phyloP scores from a whole-genome alignment of 768 basidiomycete genomes.

The Pilatotrama ljubarskyi region DNA sequence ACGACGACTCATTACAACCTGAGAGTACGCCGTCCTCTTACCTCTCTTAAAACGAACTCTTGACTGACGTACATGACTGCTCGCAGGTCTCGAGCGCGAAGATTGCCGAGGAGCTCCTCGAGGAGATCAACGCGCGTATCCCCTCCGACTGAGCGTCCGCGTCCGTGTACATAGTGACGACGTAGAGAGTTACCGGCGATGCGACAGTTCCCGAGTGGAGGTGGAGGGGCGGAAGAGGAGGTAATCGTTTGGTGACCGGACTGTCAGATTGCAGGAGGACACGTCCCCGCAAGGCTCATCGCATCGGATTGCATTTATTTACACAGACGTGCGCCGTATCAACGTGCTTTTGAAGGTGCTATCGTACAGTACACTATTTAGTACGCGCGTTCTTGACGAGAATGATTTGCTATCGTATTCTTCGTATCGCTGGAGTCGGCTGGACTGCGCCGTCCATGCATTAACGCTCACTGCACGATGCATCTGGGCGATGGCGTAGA shows the following conservation, averaged over 20 bases:
- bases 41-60: background rate
- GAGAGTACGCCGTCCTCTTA: slow-evolving; percentile 53
- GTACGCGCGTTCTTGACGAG: background rate
- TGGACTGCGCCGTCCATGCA: no score
- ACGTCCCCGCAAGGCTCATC: background rate
- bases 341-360: background rate
- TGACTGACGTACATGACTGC: background rate
- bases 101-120: slow-evolving; percentile 67
- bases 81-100: slow-evolving; percentile 65
- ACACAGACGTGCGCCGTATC: background rate
- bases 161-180: background rate
- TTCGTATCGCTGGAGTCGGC: no score
- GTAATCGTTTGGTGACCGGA: background rate
- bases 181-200: background rate
- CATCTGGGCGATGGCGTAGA: no score
- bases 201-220: background rate
- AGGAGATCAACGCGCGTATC: slow-evolving; percentile 49
- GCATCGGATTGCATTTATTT: no score
- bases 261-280: background rate
- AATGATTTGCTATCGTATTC: background rate
- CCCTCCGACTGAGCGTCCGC: slow-evolving; percentile 26
- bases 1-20: slow-evolving; percentile 71
- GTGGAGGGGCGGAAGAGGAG: background rate
- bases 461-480: no score
- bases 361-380: slow-evolving; percentile 13